Conservation (phyloP, 192 early-diverging fungal species). For the Coemansia umbellata region DNA sequence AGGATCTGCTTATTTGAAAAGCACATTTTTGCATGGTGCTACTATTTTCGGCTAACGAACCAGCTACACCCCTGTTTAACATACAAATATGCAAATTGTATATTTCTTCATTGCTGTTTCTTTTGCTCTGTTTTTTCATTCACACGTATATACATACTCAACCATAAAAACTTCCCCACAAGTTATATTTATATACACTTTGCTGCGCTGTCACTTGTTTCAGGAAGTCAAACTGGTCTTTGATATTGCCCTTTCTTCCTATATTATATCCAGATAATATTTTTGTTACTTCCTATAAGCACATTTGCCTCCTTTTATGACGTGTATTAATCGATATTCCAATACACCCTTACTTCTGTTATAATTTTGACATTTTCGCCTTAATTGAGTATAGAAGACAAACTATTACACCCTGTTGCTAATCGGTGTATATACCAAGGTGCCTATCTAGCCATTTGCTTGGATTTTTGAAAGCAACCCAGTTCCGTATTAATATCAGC, state of each 20-base stretch:
- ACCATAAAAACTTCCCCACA: background rate
- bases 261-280: no score
- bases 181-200: background rate
- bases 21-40: conserved; percentile 2
- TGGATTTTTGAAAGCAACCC: background rate
- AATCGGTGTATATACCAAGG: no score
- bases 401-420: no score
- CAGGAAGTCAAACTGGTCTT: no score
- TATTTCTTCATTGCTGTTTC: background rate
- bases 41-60: background rate
- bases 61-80: background rate
- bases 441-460: no score
- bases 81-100: background rate
- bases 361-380: no score
- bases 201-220: background rate
- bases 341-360: no score
- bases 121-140: background rate
- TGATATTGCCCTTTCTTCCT: no score
- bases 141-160: background rate
- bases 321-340: no score
- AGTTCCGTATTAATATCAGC: background rate
- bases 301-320: no score
- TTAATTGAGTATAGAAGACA: no score
- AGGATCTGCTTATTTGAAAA: background rate
- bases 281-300: no score